A percentile compares a stretch with the other conserved stretches of the same genome.
These are phyloP conservation scores for Cylindrodendrum hubeiense DNA, from an alignment of 2,329 filamentous ascomycete species.

Conservation along the genomic window DNA sequence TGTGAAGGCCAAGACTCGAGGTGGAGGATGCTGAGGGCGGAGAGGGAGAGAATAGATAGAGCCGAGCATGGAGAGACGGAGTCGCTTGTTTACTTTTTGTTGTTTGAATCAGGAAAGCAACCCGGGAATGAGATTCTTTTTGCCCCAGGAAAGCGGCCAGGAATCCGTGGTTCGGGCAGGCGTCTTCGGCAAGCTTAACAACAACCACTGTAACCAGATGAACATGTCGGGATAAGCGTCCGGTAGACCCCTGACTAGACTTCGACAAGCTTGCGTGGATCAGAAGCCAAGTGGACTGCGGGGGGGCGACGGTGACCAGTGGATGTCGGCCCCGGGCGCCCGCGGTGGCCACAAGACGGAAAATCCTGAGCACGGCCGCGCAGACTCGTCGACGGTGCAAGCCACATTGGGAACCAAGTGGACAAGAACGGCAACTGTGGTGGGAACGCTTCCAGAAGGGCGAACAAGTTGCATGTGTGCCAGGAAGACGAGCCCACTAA, in stretches of 20 bases:
- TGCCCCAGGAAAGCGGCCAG: slow-evolving; percentile 3
- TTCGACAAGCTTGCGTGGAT: slow-evolving; percentile 40
- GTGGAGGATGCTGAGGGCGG: neutral
- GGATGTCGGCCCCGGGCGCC: slow-evolving; percentile 24
- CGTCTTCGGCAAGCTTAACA: slow-evolving; percentile 27
- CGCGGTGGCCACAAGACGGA: slow-evolving; percentile 37
- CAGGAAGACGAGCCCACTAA: slow-evolving; percentile 35
- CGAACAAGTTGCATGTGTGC: slow-evolving; percentile 25
- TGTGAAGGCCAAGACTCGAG: neutral
- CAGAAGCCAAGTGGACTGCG: slow-evolving; percentile 38
- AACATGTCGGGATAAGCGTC: slow-evolving; percentile 34
- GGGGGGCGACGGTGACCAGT: slow-evolving; percentile 42
- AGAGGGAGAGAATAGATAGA: neutral
- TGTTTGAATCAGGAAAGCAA: slow-evolving; percentile 5
- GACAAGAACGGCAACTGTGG: slow-evolving; percentile 33
- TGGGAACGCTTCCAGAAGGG: slow-evolving; percentile 37
- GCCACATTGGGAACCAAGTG: slow-evolving; percentile 40
- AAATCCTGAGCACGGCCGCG: slow-evolving; percentile 35
- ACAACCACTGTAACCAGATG: slow-evolving; percentile 24
- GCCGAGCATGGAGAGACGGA: neutral
- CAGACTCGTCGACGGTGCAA: slow-evolving; percentile 33
- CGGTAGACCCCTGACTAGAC: slow-evolving; percentile 45
- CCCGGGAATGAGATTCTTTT: slow-evolving; percentile 18
- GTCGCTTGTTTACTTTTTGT: slow-evolving; percentile 21
- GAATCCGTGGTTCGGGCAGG: slow-evolving; percentile 17